Evolutionary conservation across 768 basidiomycete genomes (phyloP), one percentile per base, ranked within the genome.

Genomic region (Mycena filopes): DNA sequence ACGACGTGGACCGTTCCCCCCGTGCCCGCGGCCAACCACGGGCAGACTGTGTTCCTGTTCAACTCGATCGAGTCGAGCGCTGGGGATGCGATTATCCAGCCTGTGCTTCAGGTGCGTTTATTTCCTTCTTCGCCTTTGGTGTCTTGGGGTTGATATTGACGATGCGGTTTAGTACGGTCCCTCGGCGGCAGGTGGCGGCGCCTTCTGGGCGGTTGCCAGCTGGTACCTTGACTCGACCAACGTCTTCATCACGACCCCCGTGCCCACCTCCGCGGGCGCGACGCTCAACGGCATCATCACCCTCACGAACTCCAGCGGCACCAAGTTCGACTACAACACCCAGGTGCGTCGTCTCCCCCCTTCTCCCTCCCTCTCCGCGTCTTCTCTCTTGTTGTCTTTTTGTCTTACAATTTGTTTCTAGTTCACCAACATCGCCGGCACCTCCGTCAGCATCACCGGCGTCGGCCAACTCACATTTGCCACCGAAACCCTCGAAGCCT

Each of bases 11-110:
- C 26, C 11, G 63, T 65, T 25, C 67, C 67, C 10, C 57, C 67
- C 12, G 53, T 56, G 18, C 67, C 67, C 5, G 57, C 43, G 3
- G 33, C 61, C 2, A 41, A 68, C 38, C 26, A 60, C 33, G 58
- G 45, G 3, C 67, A 68, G 67, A 68, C 67, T 0, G 45, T 64
- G 21, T 68, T 68, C 46, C 21, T 68, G 11, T 68, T 68, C 57
- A 68, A 68, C 47, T 48, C 45, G 2, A 55, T 68, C 9, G 43
- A 65, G 58, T 63, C 67, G 41, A 56, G 54, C 26, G 21, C 20
- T 1, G 38, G 40, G 11, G 15, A 18, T 29, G 49, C 63, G 7
- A 59, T 65, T 38, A 25, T 65, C 9, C 64, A 65, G 41, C 64
- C 64, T 0, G 64, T 65, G 13, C 62, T 63, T 21, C 62, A 57